A percentile compares a stretch with the other conserved stretches of the same genome.
These are phyloP conservation scores for Elsinoe batatas DNA, from an alignment of 2,329 filamentous ascomycete species.

Conservation along the genomic window DNA sequence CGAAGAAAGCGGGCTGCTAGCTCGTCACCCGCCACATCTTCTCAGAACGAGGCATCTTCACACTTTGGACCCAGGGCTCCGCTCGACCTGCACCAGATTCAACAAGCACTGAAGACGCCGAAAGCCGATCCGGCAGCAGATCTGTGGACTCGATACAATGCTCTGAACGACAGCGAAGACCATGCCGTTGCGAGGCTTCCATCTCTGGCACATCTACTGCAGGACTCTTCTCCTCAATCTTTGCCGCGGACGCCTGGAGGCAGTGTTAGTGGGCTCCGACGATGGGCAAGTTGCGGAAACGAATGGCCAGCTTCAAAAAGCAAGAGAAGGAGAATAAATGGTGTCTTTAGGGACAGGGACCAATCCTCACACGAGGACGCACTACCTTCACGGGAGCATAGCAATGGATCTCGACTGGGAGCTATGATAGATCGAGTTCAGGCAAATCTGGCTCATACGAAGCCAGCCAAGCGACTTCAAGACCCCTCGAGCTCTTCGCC, in stretches of 20 bases:
- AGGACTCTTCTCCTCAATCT: conserved; percentile 38
- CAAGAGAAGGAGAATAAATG: conserved; percentile 33
- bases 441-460: conserved; percentile 31
- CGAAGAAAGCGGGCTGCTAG: conserved; percentile 38
- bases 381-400: conserved; percentile 20
- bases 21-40: conserved; percentile 35
- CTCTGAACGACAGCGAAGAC: conserved; percentile 29
- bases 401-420: conserved; percentile 22
- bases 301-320: conserved; percentile 36
- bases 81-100: conserved; percentile 20
- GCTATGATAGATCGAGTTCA: conserved; percentile 36
- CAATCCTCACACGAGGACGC: conserved; percentile 13
- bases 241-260: conserved; percentile 34
- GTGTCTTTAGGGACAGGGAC: conserved; percentile 25
- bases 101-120: conserved; percentile 30
- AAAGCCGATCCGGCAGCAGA: conserved; percentile 39
- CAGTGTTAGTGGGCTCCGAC: conserved; percentile 36
- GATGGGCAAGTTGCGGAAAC: conserved; percentile 43
- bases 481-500: conserved; percentile 40
- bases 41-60: conserved; percentile 26
- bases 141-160: conserved; percentile 37
- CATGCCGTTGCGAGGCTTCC: conserved; percentile 28
- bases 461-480: conserved; percentile 17
- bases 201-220: conserved; percentile 35
- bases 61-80: conserved; percentile 22